Conservation (phyloP, 129 eudicot species). For the Daucus carota region DH1_v3.0 NC_030387.2:20211501-20212000, state of each 20-base stretch:
- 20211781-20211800: neutral
- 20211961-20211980: slow-evolving; percentile 1
- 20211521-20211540: no score
- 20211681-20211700: no score
- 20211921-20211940: neutral
- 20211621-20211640: no score
- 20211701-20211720: no score
- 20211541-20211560: no score
- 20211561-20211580: no score
- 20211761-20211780: neutral
- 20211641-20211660: no score
- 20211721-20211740: neutral
- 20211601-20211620: no score
- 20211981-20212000: neutral
- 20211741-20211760: neutral
- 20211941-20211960: neutral
- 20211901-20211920: neutral
- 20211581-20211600: no score
- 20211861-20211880: neutral
- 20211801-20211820: slow-evolving; percentile 15
- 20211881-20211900: neutral
- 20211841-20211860: slow-evolving; percentile 3
- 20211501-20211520: no score
- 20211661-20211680: no score
- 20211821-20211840: neutral